Percentiles rank a stretch among this genome's conserved stretches.
Evolutionary conservation across 2,329 filamentous ascomycete genomes (phyloP).

Genomic region (Xylaria sp.): DNA sequence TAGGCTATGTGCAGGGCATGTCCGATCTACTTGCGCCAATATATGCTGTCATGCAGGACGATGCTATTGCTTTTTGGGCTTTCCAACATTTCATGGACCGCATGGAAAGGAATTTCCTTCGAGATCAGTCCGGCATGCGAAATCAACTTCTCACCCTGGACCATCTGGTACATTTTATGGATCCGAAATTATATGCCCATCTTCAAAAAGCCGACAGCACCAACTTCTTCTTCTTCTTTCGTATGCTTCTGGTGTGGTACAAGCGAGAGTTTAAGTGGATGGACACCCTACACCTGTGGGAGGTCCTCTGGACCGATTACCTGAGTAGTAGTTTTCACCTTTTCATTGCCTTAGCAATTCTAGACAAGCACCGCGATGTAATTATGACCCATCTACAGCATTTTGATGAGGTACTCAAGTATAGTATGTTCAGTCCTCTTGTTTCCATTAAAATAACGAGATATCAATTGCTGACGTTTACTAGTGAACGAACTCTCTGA

Average conservation of each 20-base stretch:
- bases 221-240: slow-evolving; percentile 99
- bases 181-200: slow-evolving; percentile 91
- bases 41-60: slow-evolving; percentile 97
- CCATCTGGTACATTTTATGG: slow-evolving; percentile 95
- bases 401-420: slow-evolving; percentile 98
- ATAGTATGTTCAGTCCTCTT: slow-evolving; percentile 69
- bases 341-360: slow-evolving; percentile 90
- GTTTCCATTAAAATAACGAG: slow-evolving; percentile 1
- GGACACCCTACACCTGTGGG: slow-evolving; percentile 90
- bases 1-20: slow-evolving; percentile 99
- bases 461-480: slow-evolving; percentile 35
- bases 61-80: slow-evolving; percentile 95
- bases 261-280: slow-evolving; percentile 95
- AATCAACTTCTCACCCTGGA: slow-evolving; percentile 90
- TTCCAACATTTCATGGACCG: slow-evolving; percentile 97
- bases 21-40: slow-evolving; percentile 95
- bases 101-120: slow-evolving; percentile 97
- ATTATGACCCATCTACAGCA: slow-evolving; percentile 94
- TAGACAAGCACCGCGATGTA: slow-evolving; percentile 95
- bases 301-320: slow-evolving; percentile 93
- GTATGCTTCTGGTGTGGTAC: slow-evolving; percentile 98
- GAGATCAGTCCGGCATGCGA: slow-evolving; percentile 96
- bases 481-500: slow-evolving; percentile 93
- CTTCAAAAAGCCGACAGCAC: slow-evolving; percentile 91
- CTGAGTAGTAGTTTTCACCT: slow-evolving; percentile 90